A percentile compares a stretch with the other conserved stretches of the same genome.
Evolutionary conservation across 1,284 basidiomycete genomes (phyloP).

Genomic region (Moesziomyces sp.): DNA sequence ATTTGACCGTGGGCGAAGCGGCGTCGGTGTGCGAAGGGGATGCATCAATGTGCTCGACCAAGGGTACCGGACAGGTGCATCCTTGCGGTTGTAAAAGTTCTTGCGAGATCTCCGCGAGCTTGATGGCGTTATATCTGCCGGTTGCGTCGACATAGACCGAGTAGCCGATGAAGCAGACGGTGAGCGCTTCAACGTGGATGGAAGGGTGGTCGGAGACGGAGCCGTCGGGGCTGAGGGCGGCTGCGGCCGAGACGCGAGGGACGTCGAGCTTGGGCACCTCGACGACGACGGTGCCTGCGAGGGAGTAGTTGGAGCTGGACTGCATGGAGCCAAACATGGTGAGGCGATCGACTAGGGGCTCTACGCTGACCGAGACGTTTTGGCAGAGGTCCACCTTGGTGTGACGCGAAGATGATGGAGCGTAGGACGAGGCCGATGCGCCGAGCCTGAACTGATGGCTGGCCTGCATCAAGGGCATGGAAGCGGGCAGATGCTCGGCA

Average conservation of each 20-base stretch:
- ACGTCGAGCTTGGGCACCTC: conserved; percentile 36
- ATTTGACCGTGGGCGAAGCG: conserved; percentile 21
- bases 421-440: conserved; percentile 5
- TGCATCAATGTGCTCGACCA: conserved; percentile 13
- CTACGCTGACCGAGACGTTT: conserved; percentile 31
- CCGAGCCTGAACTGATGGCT: conserved; percentile 23
- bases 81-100: conserved; percentile 51
- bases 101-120: conserved; percentile 51
- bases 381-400: conserved; percentile 24
- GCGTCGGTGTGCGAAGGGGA: not conserved
- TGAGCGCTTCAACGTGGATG: conserved; percentile 49
- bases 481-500: conserved; percentile 28
- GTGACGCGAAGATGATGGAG: conserved; percentile 10
- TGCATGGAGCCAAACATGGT: conserved; percentile 67
- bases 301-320: conserved; percentile 65
- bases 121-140: conserved; percentile 59
- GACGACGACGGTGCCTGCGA: conserved; percentile 57
- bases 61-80: conserved; percentile 22
- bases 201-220: conserved; percentile 16
- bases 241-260: conserved; percentile 25
- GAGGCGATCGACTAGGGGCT: conserved; percentile 54
- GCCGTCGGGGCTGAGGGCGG: conserved; percentile 19
- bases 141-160: conserved; percentile 63
- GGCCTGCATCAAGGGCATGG: conserved; percentile 36
- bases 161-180: conserved; percentile 58